phyloP scores from a whole-genome alignment of 1,284 basidiomycete species.

The Melampsora abietis-canadensis region DNA sequence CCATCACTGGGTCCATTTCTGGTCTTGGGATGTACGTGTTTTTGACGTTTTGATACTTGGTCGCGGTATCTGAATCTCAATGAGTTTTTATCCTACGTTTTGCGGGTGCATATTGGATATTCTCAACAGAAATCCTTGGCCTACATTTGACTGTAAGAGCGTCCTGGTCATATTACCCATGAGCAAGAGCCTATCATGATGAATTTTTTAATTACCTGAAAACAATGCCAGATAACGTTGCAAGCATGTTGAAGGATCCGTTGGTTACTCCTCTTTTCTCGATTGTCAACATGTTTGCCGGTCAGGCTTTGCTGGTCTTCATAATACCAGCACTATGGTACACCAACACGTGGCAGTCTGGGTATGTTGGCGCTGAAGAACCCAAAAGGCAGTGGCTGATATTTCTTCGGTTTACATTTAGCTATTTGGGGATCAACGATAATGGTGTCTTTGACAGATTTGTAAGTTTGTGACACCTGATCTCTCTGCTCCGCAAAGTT shows the following conservation, averaged over 20 bases:
- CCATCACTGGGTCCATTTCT: constrained; percentile 38
- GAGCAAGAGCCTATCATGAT: not conserved
- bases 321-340: constrained; percentile 41
- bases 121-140: constrained; percentile 28
- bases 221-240: constrained; percentile 18
- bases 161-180: not conserved
- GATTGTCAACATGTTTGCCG: constrained; percentile 25
- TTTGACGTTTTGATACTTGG: not conserved
- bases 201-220: not conserved
- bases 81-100: not conserved
- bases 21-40: constrained; percentile 29
- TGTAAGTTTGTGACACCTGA: constrained; percentile 14
- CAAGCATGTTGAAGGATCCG: constrained; percentile 24
- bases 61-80: too few species aligned
- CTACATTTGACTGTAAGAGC: constrained; percentile 37
- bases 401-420: not conserved
- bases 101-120: not conserved
- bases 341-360: constrained; percentile 31
- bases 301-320: constrained; percentile 26
- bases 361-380: constrained; percentile 8
- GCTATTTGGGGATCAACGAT: constrained; percentile 35
- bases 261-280: constrained; percentile 38
- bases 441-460: constrained; percentile 40
- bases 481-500: too few species aligned
- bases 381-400: not conserved